Percentiles rank a stretch among this genome's conserved stretches.
Conservation (phyloP, 768 basidiomycete genomes). For the Stropharia rugosoannulata region DNA sequence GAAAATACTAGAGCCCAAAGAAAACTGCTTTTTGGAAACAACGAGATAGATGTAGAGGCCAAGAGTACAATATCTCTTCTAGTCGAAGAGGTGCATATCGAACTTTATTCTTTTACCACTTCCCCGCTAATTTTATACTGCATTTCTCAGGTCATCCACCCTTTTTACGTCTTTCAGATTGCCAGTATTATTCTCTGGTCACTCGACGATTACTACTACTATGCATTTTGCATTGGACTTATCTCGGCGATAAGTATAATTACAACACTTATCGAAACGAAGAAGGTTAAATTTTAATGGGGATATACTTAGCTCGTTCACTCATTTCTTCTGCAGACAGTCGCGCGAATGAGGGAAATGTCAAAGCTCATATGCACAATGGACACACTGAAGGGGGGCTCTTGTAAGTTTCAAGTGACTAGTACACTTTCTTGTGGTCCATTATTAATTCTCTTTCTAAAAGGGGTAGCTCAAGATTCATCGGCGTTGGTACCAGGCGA, state of each 20-base stretch:
- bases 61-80: conserved; percentile 79
- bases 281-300: conserved; percentile 53
- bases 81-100: conserved; percentile 73
- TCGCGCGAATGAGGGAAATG: conserved; percentile 94
- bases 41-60: conserved; percentile 87
- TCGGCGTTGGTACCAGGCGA: conserved; percentile 88
- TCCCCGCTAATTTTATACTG: neutral
- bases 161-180: conserved; percentile 98
- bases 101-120: neutral
- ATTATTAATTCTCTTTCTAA: conserved; percentile 1
- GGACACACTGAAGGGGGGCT: conserved; percentile 63
- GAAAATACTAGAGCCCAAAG: conserved; percentile 61
- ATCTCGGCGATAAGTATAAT: conserved; percentile 84
- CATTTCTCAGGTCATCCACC: conserved; percentile 73
- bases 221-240: conserved; percentile 93
- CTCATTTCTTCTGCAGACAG: conserved; percentile 53
- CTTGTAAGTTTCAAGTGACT: conserved; percentile 50
- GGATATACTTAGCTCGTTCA: neutral
- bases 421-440: neutral
- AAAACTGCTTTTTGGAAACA: conserved; percentile 72
- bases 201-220: conserved; percentile 94
- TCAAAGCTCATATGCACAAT: conserved; percentile 85
- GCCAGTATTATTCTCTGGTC: conserved; percentile 95
- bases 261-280: conserved; percentile 90
- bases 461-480: conserved; percentile 78